phyloP scores from a whole-genome alignment of 1,284 basidiomycete genomes.

The Somion occarium region DNA sequence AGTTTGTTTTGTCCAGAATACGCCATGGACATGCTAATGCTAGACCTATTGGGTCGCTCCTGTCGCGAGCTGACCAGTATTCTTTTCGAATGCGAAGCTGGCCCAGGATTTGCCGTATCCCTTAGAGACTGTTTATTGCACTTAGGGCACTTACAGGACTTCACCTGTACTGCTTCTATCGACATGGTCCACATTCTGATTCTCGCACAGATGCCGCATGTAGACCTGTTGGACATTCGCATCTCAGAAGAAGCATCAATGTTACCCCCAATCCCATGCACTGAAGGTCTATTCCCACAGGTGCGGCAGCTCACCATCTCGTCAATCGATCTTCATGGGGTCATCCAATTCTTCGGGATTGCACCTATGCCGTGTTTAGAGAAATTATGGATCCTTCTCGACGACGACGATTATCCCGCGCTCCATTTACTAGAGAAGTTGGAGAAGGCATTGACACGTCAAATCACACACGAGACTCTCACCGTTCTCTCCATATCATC shows the following conservation, averaged over 20 bases:
- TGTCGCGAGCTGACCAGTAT: not conserved
- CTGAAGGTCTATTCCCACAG: not conserved
- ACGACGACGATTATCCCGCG: not conserved
- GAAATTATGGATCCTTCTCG: not conserved
- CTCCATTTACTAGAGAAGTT: not conserved
- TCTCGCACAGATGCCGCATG: not conserved
- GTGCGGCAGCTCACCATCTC: not conserved
- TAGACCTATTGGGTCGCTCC: not conserved
- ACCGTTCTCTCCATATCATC: too few species aligned
- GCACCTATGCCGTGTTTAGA: not conserved
- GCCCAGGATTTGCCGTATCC: not conserved
- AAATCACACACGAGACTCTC: not conserved
- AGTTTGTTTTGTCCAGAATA: not conserved
- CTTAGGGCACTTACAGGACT: not conserved
- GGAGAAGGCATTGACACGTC: not conserved
- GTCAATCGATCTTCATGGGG: not conserved
- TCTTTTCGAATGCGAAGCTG: not conserved
- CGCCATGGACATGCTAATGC: not conserved
- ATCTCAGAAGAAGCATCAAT: not conserved
- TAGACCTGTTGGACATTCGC: not conserved
- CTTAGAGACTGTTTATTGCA: not conserved
- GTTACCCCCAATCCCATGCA: not conserved
- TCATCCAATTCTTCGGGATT: not conserved
- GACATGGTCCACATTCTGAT: not conserved
- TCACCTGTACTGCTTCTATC: not conserved